A percentile compares a stretch with the other conserved stretches of the same genome.
Conservation (phyloP, 108 stramenopile genomes). For the Cyclostephanos invisitatus region DNA sequence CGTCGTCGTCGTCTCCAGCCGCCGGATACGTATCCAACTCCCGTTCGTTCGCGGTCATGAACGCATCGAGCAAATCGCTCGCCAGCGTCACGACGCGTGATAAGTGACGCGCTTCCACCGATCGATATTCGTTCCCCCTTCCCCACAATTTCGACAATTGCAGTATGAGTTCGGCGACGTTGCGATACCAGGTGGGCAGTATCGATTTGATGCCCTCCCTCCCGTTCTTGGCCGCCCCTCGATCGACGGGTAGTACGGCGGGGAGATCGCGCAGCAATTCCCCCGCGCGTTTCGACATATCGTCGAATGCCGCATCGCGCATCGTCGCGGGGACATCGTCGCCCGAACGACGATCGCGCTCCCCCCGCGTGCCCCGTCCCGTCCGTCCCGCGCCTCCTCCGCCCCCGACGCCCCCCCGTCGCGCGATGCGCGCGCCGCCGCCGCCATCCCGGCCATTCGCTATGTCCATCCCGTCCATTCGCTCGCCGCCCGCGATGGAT, state of each 20-base stretch:
- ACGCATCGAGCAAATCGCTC: constrained; percentile 19
- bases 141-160: constrained; percentile 44
- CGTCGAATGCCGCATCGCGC: neutral
- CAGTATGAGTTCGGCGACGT: constrained; percentile 29
- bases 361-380: neutral
- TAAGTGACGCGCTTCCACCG: constrained; percentile 19
- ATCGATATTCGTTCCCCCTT: constrained; percentile 25
- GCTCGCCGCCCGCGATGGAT: no score
- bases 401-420: no score
- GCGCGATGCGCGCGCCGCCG: neutral
- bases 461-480: no score
- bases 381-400: neutral
- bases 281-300: constrained; percentile 1
- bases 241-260: neutral
- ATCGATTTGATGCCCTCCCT: no score
- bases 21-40: neutral
- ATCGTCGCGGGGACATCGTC: neutral
- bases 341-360: neutral
- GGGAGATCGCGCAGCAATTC: constrained; percentile 4
- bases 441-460: neutral
- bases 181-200: constrained; percentile 42
- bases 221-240: neutral
- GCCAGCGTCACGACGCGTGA: constrained; percentile 24
- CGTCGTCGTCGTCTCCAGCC: no score
- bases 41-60: neutral